These are phyloP conservation scores for Sedum album DNA, from an alignment of 164 flowering plant species.

Conservation along the genomic window DNA sequence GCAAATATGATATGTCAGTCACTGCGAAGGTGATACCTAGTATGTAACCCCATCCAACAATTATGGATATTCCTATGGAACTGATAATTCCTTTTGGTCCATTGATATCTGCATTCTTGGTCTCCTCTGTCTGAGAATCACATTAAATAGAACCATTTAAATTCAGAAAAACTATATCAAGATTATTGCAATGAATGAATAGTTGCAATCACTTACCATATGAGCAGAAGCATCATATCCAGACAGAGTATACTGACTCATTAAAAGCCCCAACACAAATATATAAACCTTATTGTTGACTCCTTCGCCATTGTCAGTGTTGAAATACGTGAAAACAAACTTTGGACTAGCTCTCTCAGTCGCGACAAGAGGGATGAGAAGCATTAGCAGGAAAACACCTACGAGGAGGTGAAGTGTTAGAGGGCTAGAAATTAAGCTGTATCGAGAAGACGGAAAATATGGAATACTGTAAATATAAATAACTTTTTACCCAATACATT, in stretches of 20 bases:
- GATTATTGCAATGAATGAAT: not conserved
- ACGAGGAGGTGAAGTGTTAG: slow-evolving; percentile 5
- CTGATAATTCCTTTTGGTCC: slow-evolving; percentile 95
- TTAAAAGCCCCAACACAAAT: slow-evolving; percentile 78
- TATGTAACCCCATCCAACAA: slow-evolving; percentile 88
- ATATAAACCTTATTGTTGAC: slow-evolving; percentile 58
- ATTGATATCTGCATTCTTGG: slow-evolving; percentile 76
- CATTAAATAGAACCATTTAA: not conserved
- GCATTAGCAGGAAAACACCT: slow-evolving; percentile 89
- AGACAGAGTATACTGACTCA: slow-evolving; percentile 89
- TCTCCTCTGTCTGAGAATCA: slow-evolving; percentile 80
- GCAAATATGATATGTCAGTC: slow-evolving; percentile 58
- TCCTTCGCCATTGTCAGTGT: slow-evolving; percentile 76
- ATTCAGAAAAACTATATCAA: not conserved
- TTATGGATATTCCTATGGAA: slow-evolving; percentile 71
- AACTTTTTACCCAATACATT: slow-evolving; percentile 57
- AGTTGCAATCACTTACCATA: slow-evolving; percentile 45
- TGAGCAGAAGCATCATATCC: slow-evolving; percentile 99
- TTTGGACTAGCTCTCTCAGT: slow-evolving; percentile 63
- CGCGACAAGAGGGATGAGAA: slow-evolving; percentile 72
- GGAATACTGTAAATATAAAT: slow-evolving; percentile 5
- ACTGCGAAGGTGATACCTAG: slow-evolving; percentile 81
- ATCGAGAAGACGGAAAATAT: not conserved
- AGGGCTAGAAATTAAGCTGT: not conserved
- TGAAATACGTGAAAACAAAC: slow-evolving; percentile 91